Percentiles rank a stretch among this genome's conserved stretches.
Evolutionary conservation across 768 basidiomycete genomes (phyloP).

Genomic region (Rhodosporidiobolus sp.): DNA sequence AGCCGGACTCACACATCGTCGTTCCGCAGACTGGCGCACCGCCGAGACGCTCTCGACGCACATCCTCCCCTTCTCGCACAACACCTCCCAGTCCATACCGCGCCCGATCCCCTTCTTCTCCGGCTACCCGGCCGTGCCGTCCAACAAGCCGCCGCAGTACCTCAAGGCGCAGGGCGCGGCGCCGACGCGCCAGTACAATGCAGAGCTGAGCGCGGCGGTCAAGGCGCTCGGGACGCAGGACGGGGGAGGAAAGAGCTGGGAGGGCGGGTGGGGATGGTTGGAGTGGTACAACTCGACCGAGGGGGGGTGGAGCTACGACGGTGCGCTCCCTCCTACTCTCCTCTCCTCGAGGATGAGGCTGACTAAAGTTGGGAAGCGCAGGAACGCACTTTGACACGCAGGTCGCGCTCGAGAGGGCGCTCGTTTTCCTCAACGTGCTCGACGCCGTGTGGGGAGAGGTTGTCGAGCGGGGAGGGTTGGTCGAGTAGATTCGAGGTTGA

Average conservation of each 20-base stretch:
- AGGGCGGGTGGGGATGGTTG: conserved; percentile 4
- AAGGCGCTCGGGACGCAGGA: not conserved
- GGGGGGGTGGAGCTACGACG: conserved; percentile 5
- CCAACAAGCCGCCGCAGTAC: conserved; percentile 6
- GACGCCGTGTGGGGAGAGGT: conserved; percentile 15
- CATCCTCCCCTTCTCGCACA: not conserved
- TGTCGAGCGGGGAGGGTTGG: not conserved
- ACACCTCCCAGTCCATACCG: not conserved
- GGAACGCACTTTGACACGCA: conserved; percentile 1
- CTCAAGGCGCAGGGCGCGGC: not conserved
- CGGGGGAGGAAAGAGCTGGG: not conserved
- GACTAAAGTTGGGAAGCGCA: too few relatives aligned
- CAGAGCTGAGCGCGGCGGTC: not conserved
- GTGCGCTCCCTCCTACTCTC: not conserved
- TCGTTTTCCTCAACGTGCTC: conserved; percentile 12
- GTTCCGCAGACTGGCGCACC: not conserved
- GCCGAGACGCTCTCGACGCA: not conserved
- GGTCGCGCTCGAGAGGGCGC: conserved; percentile 16
- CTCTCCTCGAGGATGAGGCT: not conserved
- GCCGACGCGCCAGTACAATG: not conserved
- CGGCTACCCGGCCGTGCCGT: conserved; percentile 1
- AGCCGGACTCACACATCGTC: not conserved
- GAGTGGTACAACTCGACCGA: conserved; percentile 14
- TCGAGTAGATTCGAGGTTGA: too few relatives aligned
- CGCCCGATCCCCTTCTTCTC: conserved; percentile 8